Evolutionary conservation across 805 yeast genomes (phyloP).

Genomic region (Ogataea pilisensis): DNA sequence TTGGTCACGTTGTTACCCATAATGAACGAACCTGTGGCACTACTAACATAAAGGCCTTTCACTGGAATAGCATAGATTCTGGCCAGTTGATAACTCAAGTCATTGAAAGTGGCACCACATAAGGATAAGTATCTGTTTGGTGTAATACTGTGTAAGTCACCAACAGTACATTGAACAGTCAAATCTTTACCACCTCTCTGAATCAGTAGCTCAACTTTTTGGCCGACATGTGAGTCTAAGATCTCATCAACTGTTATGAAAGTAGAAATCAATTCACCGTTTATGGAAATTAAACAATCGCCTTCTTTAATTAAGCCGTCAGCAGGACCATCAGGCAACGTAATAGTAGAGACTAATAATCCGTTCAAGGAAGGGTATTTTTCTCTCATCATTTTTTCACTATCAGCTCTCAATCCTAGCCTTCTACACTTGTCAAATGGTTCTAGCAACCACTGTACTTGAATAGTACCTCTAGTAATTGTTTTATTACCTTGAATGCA

Average conservation of each 20-base stretch:
- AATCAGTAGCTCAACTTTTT: constrained; percentile 49
- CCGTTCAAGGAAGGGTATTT: constrained; percentile 74
- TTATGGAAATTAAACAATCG: constrained; percentile 73
- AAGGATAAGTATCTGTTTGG: constrained; percentile 79
- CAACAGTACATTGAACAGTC: constrained; percentile 50
- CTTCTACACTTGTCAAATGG: constrained; percentile 91
- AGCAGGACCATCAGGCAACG: constrained; percentile 84
- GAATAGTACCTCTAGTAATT: constrained; percentile 87
- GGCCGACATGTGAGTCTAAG: constrained; percentile 66
- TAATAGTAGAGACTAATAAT: constrained; percentile 74
- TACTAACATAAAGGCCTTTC: constrained; percentile 74
- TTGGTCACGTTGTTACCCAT: constrained; percentile 52
- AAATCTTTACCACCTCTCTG: constrained; percentile 73
- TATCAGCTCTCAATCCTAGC: constrained; percentile 72
- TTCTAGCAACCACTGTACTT: constrained; percentile 80
- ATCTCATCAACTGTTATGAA: constrained; percentile 82
- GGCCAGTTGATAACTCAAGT: constrained; percentile 85
- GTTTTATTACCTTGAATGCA: constrained; percentile 58
- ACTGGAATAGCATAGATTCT: constrained; percentile 80
- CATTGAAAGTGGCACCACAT: constrained; percentile 83
- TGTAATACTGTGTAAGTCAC: constrained; percentile 75
- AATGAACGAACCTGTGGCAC: constrained; percentile 74
- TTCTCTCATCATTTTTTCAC: constrained; percentile 65
- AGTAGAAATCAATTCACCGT: constrained; percentile 58
- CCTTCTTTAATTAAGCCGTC: constrained; percentile 74